Conservation (phyloP, 2,329 filamentous ascomycete genomes). For the Stagonosporopsis vannaccii region DNA sequence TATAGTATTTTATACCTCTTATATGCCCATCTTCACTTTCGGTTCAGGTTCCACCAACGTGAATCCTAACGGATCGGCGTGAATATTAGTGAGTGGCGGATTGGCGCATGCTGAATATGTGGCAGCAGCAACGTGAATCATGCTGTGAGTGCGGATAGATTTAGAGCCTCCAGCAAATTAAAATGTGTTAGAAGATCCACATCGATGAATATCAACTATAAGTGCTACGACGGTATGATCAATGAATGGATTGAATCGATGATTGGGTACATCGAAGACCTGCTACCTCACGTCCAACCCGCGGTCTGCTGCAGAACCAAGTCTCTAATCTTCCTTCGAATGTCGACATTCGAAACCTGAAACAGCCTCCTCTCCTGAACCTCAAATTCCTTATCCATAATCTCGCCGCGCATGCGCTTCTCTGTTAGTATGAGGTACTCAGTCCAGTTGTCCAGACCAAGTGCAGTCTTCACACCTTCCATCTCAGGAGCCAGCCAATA, state of each 20-base stretch:
- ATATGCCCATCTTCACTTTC: too few species aligned
- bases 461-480: conserved; percentile 16
- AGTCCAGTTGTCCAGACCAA: conserved; percentile 26
- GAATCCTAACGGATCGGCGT: too few species aligned
- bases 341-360: background rate
- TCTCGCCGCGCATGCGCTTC: conserved; percentile 9
- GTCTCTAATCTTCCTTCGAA: background rate
- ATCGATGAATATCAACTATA: background rate
- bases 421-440: conserved; percentile 24
- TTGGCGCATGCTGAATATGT: too few species aligned
- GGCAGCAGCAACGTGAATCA: too few species aligned
- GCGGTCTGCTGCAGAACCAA: background rate
- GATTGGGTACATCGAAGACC: too few species aligned
- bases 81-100: too few species aligned
- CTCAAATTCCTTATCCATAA: conserved; percentile 11
- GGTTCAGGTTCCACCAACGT: too few species aligned
- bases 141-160: too few species aligned
- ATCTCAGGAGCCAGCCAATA: conserved; percentile 20
- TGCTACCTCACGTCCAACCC: background rate
- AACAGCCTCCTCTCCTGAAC: conserved; percentile 14
- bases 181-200: background rate
- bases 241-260: background rate
- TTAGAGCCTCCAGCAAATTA: background rate
- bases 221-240: background rate
- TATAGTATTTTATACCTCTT: too few species aligned